Base-by-base conservation (phyloP, 768 basidiomycete species). In the Sutorius australiensis region DNA sequence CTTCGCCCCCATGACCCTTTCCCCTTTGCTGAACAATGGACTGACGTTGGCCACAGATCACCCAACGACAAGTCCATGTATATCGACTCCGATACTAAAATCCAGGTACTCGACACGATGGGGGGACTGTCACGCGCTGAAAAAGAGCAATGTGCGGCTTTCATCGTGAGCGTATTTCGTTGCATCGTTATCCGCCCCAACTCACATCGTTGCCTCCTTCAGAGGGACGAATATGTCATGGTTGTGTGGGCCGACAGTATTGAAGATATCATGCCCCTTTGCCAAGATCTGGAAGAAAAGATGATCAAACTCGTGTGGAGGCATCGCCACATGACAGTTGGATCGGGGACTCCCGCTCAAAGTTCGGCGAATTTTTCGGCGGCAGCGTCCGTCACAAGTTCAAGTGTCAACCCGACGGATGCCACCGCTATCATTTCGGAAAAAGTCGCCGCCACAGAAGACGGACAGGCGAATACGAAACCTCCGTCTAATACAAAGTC, bases 61-160 rank as follows among this genome's bases (percentile, higher is more conserved):
- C 77, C 81, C 1, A 75, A 80, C 48, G 77, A 80, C 3, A 67
- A 68, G 4, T 80, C 79, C 33, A 80, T 89, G 60, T 84, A 83
- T 59, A 77, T 95, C 57, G 87, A 91, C 66, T 66, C 69, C 50
- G 84, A 92, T 64, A 93, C 90, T 2, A 86, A 90, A 19, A 92
- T 95, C 48, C 92, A 95, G 69, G 84, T 94, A 39, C 67, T 95
- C 32, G 86, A 91, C 51, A 79, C 78, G 16, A 80, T 94, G 63
- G 59, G 64, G 43, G 79, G 83, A 55, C 73, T 95, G 27, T 80
- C 86, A 10, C 79, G 80, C 41, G 90, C 92, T 3, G 89, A 94
- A 68, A 93, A 92, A 71, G 91, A 94, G 62, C 92, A 94, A 64
- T 92, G 88, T 50, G 92, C 83, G 14, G 92, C 92, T 16, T 94